Evolutionary conservation across 2,329 filamentous ascomycete species (phyloP), one percentile per base, ranked within the genome.

Genomic region (Pyrenophora graminea): DNA sequence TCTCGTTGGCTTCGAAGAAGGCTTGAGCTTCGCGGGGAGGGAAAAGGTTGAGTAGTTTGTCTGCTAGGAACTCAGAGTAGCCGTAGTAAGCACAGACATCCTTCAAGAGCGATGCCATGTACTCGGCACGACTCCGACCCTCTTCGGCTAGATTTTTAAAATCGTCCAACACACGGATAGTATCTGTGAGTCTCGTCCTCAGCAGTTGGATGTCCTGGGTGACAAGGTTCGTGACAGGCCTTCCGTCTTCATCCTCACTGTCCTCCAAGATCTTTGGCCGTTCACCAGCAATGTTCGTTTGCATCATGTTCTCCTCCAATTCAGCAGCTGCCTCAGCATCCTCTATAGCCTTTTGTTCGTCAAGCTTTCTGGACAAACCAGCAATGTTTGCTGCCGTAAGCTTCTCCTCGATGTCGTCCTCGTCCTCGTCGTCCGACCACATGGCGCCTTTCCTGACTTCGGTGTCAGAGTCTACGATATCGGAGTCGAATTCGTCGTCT

Each of bases 1-100:
- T 91, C 77, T 99, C 94, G 85, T 99, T 99, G 66, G 93, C 93
- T 77, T 99, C 94, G 78, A 99, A 97, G 77, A 99, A 99, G 47
- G 92, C 92, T 64, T 97, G 95, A 0, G 94, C 94, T 77, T 99
- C 94, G 64, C 88, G 87, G 0, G 94, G 90, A 1, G 91, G 86
- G 77, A 99, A 97, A 6, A 99, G 85, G 68, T 88, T 87, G 78
- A 92, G 91, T 13, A 99, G 85, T 80, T 97, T 99, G 76, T 96
- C 90, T 4, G 92, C 94, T n/a, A 99, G 82, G 76, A 88, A 97
- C 32, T 88, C 85, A 3, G 90, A 95, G 79, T 99, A 99, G 53
- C 93, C 92, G 72, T 99, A 99, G 80, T 99, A 99, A 48, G 88
- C 85, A 77, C 91, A 97, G 52, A 97, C 89, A 68, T 99, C 94